A percentile compares a stretch with the other conserved stretches of the same genome.
Evolutionary conservation across 192 early-diverging fungal genomes (phyloP).

Genomic region (Coemansia sp.): DNA sequence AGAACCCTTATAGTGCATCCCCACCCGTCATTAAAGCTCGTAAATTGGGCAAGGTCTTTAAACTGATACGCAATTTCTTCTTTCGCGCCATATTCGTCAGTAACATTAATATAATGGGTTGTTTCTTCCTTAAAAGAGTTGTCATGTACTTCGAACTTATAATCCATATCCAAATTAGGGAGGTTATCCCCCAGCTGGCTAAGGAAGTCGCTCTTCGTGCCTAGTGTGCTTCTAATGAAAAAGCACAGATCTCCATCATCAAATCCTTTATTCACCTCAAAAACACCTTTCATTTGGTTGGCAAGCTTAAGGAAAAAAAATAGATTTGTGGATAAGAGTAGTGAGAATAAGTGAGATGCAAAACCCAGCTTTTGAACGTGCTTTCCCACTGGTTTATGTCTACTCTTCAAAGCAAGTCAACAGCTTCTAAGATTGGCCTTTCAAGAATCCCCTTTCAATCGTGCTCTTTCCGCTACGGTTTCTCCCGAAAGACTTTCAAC

Average conservation of each 20-base stretch:
- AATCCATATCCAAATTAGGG: background rate
- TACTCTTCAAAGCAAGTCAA: background rate
- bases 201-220: background rate
- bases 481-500: background rate
- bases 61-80: background rate
- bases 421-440: background rate
- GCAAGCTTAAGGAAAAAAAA: background rate
- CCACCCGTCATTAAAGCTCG: background rate
- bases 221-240: background rate
- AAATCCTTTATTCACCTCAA: background rate
- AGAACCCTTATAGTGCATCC: background rate
- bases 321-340: background rate
- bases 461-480: background rate
- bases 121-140: background rate
- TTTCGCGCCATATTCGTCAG: background rate
- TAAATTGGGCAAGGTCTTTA: background rate
- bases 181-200: background rate
- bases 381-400: background rate
- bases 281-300: background rate
- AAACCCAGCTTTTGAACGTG: background rate
- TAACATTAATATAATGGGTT: background rate
- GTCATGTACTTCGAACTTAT: background rate
- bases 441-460: background rate
- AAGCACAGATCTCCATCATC: background rate
- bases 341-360: background rate